Base-by-base conservation (phyloP, 495 filamentous ascomycete genomes). In the Pseudevernia furfuracea region DNA sequence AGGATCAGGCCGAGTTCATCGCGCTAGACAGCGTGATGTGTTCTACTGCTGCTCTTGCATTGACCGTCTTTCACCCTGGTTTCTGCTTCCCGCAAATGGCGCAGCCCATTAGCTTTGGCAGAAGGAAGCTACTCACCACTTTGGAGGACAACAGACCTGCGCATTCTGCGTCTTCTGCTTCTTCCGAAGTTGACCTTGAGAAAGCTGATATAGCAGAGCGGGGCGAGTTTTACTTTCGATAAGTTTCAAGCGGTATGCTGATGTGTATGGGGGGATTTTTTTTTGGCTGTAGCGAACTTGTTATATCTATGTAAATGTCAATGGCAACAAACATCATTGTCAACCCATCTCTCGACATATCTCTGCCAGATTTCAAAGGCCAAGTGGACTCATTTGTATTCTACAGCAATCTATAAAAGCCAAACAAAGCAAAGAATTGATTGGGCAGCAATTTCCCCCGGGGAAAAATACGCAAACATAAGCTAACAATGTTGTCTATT, bases 1-100 rank as follows among this genome's bases (percentile, higher is more conserved):
- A 83, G 67, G 81, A 86, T 65, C 82, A 89, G 73, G 68, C 77
- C 30, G 80, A 82, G 23, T 89, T 89, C 68, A 78, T 87, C 25
- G 79, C 28, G 67, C 53, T 66, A 23, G 10, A 38, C 19, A 61
- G 59, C 55, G 79, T 78, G 71, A 83, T 83, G 80, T 73, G 79
- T 61, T 73, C 73, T 10, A 57, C 81, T 19, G 75, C 76, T 7
- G 71, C 73, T 14, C 61, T 78, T 14, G 48, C 74, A 19, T 71
- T 82, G 4, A 82, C 78, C 0, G 55, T 76, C 43, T 78, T 76
- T 67, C 78, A 82, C 58, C 81, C 81, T 2, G 79, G 76, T 4
- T 69, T 77, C 32, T 79, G 73, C 72, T 75, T 81, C 44, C 74
- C 74, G 15, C 72, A 75, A 3, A 72, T 81, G 65, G n/a, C 44